Evolutionary conservation across 176 grass and related monocot species (phyloP), one percentile per base, ranked within the genome.

Genomic region (Oryza brachyantha): DNA sequence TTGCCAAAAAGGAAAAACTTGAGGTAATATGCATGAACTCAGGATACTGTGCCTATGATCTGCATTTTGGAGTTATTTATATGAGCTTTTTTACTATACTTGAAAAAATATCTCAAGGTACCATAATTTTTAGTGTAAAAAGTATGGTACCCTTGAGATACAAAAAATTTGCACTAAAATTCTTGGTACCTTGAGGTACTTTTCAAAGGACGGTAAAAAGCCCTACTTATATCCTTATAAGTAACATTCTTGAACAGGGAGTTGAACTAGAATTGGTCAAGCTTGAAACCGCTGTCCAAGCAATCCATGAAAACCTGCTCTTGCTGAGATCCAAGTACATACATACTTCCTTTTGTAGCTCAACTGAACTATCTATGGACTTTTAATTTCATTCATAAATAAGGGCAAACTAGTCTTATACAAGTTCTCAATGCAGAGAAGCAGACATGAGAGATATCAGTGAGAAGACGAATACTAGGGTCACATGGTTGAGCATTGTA

Each of bases 191-290:
- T n/a, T n/a, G n/a, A n/a, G n/a, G n/a, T n/a, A n/a, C n/a, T n/a
- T n/a, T n/a, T n/a, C n/a, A n/a, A n/a, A n/a, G n/a, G n/a, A n/a
- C n/a, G n/a, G n/a, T n/a, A n/a, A n/a, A n/a, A n/a, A n/a, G n/a
- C n/a, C n/a, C n/a, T n/a, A n/a, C n/a, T n/a, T n/a, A n/a, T n/a
- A n/a, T n/a, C n/a, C n/a, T n/a, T n/a, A n/a, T n/a, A n/a, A n/a
- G n/a, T n/a, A n/a, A n/a, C n/a, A n/a, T n/a, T 74, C 39, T 26
- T 68, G 43, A 74, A 26, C 72, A 97, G 93, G 93, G 93, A 85
- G 85, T 93, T 29, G 86, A 84, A 24, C 88, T 97, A 45, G 90
- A 93, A 79, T 85, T 97, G 42, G 29, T 84, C 68, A 97, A 97
- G 73, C 85, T 97, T 70, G 90, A 93, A 87, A 28, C 64, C 69